Conservation (phyloP, 2,329 filamentous ascomycete species). For the Fusarium haematococcum region DNA sequence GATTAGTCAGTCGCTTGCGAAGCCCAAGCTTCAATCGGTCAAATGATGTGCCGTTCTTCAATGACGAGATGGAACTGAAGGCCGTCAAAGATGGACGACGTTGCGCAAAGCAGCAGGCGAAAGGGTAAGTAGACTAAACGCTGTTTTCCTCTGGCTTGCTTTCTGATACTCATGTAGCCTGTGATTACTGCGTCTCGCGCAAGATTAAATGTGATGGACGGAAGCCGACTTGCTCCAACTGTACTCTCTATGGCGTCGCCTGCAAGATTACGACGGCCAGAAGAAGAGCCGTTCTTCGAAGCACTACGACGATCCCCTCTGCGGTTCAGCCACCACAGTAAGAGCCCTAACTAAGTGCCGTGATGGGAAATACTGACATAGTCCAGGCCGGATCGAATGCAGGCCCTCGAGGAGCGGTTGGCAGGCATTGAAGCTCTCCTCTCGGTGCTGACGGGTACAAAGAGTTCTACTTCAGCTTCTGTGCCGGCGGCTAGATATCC, state of each 20-base stretch:
- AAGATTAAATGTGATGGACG: slow-evolving; percentile 56
- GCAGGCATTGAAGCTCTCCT: slow-evolving; percentile 34
- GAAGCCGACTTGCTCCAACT: slow-evolving; percentile 55
- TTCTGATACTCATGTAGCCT: slow-evolving; percentile 29
- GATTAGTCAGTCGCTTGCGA: background rate
- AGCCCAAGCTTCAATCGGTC: background rate
- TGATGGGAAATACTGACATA: background rate
- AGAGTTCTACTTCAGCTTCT: background rate
- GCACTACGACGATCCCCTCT: background rate
- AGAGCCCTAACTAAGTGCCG: background rate
- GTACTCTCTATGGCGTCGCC: slow-evolving; percentile 49
- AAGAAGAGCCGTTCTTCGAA: slow-evolving; percentile 16
- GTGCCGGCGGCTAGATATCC: background rate
- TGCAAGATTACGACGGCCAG: slow-evolving; percentile 39
- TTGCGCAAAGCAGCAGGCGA: slow-evolving; percentile 27
- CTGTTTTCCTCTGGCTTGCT: too few species aligned
- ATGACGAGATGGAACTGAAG: background rate
- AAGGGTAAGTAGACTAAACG: slow-evolving; percentile 20
- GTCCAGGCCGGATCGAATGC: slow-evolving; percentile 23
- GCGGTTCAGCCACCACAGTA: background rate
- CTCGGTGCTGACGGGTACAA: background rate
- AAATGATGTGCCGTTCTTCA: background rate
- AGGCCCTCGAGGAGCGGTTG: slow-evolving; percentile 33
- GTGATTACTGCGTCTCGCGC: slow-evolving; percentile 54
- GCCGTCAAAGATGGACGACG: slow-evolving; percentile 12